Evolutionary conservation across 441 rosid genomes (phyloP).

Genomic region (Erodium trifolium): DNA sequence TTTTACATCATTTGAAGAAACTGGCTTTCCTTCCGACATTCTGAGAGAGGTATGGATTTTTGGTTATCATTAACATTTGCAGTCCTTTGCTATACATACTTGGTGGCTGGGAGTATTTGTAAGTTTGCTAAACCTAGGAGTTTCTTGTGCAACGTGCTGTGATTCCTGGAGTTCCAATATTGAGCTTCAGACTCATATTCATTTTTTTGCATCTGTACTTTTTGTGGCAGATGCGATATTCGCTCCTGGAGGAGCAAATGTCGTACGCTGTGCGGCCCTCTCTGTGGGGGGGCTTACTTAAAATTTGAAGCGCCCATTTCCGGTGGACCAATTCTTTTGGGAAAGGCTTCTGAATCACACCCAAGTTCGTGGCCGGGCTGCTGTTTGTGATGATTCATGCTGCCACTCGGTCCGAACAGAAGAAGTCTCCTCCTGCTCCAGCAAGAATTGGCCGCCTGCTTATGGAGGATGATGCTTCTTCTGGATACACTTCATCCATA

Average conservation of each 20-base stretch:
- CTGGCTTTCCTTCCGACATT: conserved; percentile 87
- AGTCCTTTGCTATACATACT: conserved; percentile 9
- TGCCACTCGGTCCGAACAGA: conserved; percentile 72
- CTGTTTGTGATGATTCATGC: conserved; percentile 72
- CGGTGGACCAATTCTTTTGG: conserved; percentile 58
- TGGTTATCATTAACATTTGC: not conserved
- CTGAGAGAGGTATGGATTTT: conserved; percentile 44
- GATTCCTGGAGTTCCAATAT: conserved; percentile 36
- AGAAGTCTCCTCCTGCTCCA: conserved; percentile 86
- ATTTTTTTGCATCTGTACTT: conserved; percentile 49
- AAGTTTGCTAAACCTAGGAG: conserved; percentile 20
- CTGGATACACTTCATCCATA: conserved; percentile 52
- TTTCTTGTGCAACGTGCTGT: conserved; percentile 23
- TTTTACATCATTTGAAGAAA: conserved; percentile 62
- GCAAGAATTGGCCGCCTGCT: conserved; percentile 73
- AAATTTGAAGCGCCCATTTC: conserved; percentile 67
- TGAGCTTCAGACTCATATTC: conserved; percentile 36
- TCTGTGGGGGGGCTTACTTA: conserved; percentile 56
- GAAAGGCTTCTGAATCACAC: conserved; percentile 59
- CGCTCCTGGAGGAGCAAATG: conserved; percentile 99
- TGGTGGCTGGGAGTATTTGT: conserved; percentile 16
- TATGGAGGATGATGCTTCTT: conserved; percentile 82
- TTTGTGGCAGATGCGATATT: conserved; percentile 99
- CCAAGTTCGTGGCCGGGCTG: conserved; percentile 69
- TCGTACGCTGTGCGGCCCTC: conserved; percentile 97